A percentile compares a stretch with the other conserved stretches of the same genome.
These are phyloP conservation scores for Talaromyces sp. DNA, from an alignment of 2,329 filamentous ascomycete species.

Conservation along the genomic window DNA sequence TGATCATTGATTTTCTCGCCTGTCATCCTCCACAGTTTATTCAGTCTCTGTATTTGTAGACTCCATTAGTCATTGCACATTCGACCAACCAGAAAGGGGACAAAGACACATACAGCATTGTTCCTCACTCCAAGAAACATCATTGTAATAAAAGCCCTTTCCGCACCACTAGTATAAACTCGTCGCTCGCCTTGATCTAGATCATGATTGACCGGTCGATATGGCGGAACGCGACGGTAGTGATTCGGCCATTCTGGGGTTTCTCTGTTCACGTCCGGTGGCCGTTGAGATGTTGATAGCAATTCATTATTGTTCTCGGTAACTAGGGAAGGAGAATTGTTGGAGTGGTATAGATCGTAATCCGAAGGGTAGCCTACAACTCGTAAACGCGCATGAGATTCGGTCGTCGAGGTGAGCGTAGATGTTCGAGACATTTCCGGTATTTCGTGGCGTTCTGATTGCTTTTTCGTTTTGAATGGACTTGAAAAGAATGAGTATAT, in stretches of 20 bases:
- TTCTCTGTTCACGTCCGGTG: background rate
- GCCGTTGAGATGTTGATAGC: background rate
- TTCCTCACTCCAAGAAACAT: slow-evolving; percentile 49
- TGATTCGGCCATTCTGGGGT: slow-evolving; percentile 43
- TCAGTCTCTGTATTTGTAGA: slow-evolving; percentile 25
- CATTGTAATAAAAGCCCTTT: slow-evolving; percentile 45
- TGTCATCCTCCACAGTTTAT: slow-evolving; percentile 47
- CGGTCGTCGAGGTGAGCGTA: background rate
- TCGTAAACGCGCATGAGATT: background rate
- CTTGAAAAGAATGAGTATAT: background rate
- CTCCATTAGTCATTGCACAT: background rate
- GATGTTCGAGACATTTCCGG: slow-evolving; percentile 4
- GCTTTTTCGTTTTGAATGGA: background rate
- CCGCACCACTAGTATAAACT: slow-evolving; percentile 41
- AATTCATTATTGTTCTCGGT: background rate
- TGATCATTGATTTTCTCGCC: slow-evolving; percentile 46
- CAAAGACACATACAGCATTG: slow-evolving; percentile 33
- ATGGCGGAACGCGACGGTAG: slow-evolving; percentile 45
- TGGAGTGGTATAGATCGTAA: slow-evolving; percentile 12
- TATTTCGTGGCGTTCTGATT: background rate
- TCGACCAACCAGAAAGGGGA: no score
- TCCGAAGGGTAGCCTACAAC: slow-evolving; percentile 11
- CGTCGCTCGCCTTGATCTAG: slow-evolving; percentile 41
- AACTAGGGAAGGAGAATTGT: slow-evolving; percentile 17
- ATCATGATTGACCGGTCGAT: slow-evolving; percentile 43